Evolutionary conservation across 805 yeast species (phyloP), one percentile per base, ranked within the genome.

Genomic region (Yarrowia sp.): DNA sequence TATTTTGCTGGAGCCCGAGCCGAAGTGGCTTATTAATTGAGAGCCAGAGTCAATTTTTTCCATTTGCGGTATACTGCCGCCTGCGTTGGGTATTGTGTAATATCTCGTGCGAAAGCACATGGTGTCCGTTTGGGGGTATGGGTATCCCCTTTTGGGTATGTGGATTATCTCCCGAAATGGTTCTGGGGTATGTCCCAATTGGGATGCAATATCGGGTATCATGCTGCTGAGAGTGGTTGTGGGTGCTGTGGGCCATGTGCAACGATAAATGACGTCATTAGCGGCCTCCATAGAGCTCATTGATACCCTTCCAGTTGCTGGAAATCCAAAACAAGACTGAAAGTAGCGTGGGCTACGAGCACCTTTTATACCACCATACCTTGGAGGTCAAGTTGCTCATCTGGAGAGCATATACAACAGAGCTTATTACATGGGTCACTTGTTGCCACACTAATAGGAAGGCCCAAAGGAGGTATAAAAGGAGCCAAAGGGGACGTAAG

Each of bases 331-430:
- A 48, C 52, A 48, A 48, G 36, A 22, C 14, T 4, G 40, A 32
- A 45, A 59, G 48, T 35, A 16, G 52, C 19, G 41, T 32, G 65
- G 65, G 65, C 52, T 32, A 16, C 52, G 14, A 16, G 16, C 52
- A 15, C 65, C 65, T 59, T 59, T 43, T 59, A 59, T 59, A 59
- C 42, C 46, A 42, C 38, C 43, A 45, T 42, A 66, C 69, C 69
- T 66, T 66, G 69, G 43, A 53, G 69, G 69, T 66, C 64, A 66
- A 66, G 55, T 38, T 66, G 69, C 69, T 53, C 69, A 55, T 35
- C 45, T 55, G 46, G 50, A 43, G 50, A 55, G 41, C 50, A 66
- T 19, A 41, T 41, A 56, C 40, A 12, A 7, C 43, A 12, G 50
- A 59, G 65, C 38, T 59, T 35, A 59, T 16, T 16, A n/a, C 12